Evolutionary conservation across 805 yeast genomes (phyloP), one percentile per base, ranked within the genome.

Genomic region (Teunomyces atbi): DNA sequence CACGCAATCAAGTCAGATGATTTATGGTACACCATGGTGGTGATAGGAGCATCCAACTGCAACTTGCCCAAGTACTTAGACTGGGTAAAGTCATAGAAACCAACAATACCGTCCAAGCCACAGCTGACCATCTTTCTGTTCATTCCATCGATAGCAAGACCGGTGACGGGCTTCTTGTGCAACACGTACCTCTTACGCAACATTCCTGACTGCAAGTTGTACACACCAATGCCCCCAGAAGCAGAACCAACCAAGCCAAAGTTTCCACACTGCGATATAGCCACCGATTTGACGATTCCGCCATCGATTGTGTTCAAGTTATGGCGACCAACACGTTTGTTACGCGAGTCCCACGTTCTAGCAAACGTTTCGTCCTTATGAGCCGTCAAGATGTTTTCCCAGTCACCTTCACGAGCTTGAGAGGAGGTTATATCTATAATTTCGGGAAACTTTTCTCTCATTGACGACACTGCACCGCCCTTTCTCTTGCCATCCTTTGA

Each of bases 311-410:
- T 87, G 3, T 71, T 63, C 30, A 95, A 70, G 30, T 72, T 73
- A 74, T 84, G 80, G 48, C 84, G 78, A 18, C 97, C 97, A 3
- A 90, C 81, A 59, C 90, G 82, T 52, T 87, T 91, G 49, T 77
- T 79, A 52, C 79, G 79, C 6, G 89, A 81, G 59, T 84, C 84
- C 98, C 99, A 94, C 1, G 96, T 88, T 56, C 96, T 80, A 1
- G 97, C 99, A 66, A 81, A 83, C 1, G 73, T 66, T 58, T 87
- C 94, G 48, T 84, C 89, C 57, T 84, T 83, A 66, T 94, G 98
- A 0, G 89, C 92, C 16, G 98, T 89, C 5, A 95, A 61, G 43
- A 94, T 76, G 58, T 91, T 91, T 59, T 89, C 98, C 99, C 99
- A 94, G 45, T 89, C 91, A 28, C 89, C 89, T 59, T 82, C 84